A percentile compares a stretch with the other conserved stretches of the same genome.
Conservation (phyloP, 129 eudicot genomes). For the Artemisia argyi region DNA sequence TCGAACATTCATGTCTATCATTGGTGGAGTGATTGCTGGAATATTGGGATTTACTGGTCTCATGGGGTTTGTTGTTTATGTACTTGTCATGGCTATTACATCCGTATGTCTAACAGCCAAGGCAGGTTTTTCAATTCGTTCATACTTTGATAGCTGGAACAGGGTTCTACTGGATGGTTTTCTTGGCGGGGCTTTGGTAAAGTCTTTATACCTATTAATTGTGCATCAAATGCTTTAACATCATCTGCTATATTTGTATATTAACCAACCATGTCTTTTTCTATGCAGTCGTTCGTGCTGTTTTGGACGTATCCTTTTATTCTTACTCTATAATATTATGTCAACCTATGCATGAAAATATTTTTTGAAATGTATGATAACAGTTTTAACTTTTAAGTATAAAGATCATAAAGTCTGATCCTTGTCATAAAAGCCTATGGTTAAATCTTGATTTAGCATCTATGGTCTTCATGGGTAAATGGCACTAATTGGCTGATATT, state of each 20-base stretch:
- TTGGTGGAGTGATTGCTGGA: conserved; percentile 98
- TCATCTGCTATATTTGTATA: background rate
- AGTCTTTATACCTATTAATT: conserved; percentile 5
- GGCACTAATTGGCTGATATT: too few relatives aligned
- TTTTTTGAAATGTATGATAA: too few relatives aligned
- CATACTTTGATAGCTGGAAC: conserved; percentile 95
- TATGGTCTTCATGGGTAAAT: too few relatives aligned
- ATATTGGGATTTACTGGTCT: conserved; percentile 81
- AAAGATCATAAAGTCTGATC: too few relatives aligned
- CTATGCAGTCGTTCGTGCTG: conserved; percentile 84
- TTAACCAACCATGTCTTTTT: conserved; percentile 19
- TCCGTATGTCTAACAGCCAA: conserved; percentile 79
- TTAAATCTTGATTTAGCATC: too few relatives aligned
- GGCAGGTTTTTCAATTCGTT: conserved; percentile 76
- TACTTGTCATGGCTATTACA: conserved; percentile 83
- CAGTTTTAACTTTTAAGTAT: background rate
- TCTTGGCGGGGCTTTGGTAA: conserved; percentile 90
- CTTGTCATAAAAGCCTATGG: too few relatives aligned
- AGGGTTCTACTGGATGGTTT: conserved; percentile 77
- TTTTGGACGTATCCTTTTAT: conserved; percentile 86
- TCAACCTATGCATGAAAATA: background rate
- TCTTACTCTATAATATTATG: background rate
- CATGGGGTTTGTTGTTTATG: conserved; percentile 83
- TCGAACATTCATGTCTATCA: conserved; percentile 97
- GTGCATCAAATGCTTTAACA: background rate